Base-by-base conservation (phyloP, 176 grass and related monocot species). In the Ampelocalamus luodianensis region DNA sequence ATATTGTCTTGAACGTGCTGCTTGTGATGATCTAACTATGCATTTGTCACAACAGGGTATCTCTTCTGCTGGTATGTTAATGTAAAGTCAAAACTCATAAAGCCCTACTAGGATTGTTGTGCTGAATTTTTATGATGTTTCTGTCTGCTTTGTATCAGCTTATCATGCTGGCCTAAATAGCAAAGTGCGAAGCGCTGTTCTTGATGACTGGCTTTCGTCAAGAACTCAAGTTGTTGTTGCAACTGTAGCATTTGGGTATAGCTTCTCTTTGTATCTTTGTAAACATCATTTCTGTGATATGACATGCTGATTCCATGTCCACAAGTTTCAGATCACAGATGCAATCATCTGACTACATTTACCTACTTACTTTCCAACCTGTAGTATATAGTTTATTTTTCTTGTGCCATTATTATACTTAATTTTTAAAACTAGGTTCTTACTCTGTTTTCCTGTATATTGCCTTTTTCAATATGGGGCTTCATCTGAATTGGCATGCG, bases 201-300 rank as follows among this genome's bases (percentile, higher is more conserved):
- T 98, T 45, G 93, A 90, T 16, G 89, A 98, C 65, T 95, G 96
- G 96, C 89, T 98, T 77, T 95, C 93, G 38, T 95, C 85, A n/a
- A 95, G 88, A 90, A 87, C 86, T 89, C 93, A 98, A 91, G 93
- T 95, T 38, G 89, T 98, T 78, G 93, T 95, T 82, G 96, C 93
- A 74, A 98, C 96, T 92, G 89, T 98, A 42, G 96, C 96, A 71
- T 98, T 98, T 79, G 96, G 96, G 96, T 98, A 98, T 78, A 42
- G 23, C 49, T 81, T 43, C 39, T 74, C 37, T 74, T 79, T 43
- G n/a, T 80, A 64, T 79, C 38, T 40, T 83, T 80, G 43, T 13
- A 60, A 58, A 51, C 14, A 4, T 64, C 26, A 32, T 50, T 87
- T 63, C 50, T 67, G 11, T 60, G 18, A 71, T 85, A 62, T 48